Evolutionary conservation across 2,329 filamentous ascomycete genomes (phyloP), one percentile per base, ranked within the genome.

Genomic region (Phyllosticta citribraziliensis): DNA sequence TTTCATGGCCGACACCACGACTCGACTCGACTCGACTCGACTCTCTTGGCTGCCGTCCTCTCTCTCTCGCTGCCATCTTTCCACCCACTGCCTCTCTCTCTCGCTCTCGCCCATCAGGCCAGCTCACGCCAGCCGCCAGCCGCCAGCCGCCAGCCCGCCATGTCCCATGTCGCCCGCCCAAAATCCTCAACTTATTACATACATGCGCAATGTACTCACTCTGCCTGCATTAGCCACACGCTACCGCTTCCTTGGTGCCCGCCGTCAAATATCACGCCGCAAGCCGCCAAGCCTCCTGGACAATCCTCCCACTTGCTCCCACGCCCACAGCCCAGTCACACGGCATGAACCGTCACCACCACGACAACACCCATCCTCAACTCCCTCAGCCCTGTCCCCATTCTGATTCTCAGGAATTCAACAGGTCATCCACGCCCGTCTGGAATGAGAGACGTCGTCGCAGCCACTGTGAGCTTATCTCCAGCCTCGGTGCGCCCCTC

Each of bases 401-500:
- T 17, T 17, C 2, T 5, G 11, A 12, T 12, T 40, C 9, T 40
- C 33, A 40, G 33, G 33, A 40, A 40, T 40, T 40, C 33, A 40
- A 40, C 33, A 40, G 33, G 33, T 40, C 33, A 40, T 24, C 51
- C 51, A 24, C 51, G 5, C 5, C 47, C 51, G 19, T 52, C 19
- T 19, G 51, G 19, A 52, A 52, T 20, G 51, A 52, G 51, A 52
- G 51, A 12, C 22, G 51, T 52, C 22, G 22, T 24, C 52, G 52
- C 27, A 12, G n/a, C 22, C n/a, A 25, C 55, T 11, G 24, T 35
- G 22, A 19, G 22, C 33, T 17, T 40, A 40, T 40, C 33, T 40
- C 51, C 57, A 33, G 47, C 57, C 56, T 52, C 50, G 24, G 27
- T n/a, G 30, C 52, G 35, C 58, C 52, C 52, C 40, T 55, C 57